Evolutionary conservation across 2,329 filamentous ascomycete genomes (phyloP).

Genomic region (Aspergillus pseudoviridinutans): DNA sequence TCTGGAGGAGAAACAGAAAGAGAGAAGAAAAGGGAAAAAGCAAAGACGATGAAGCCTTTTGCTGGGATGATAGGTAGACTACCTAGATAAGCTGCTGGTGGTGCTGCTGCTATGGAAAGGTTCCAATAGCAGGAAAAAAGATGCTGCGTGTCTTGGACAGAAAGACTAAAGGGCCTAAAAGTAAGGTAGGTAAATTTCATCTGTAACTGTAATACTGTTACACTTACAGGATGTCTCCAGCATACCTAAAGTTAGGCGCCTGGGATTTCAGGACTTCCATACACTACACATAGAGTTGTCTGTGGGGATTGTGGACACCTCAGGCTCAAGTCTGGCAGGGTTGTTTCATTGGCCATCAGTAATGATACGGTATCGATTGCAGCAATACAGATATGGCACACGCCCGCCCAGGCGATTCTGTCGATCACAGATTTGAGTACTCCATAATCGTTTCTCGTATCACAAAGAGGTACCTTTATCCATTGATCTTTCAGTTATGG

Average conservation of each 20-base stretch:
- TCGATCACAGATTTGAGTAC: slow-evolving; percentile 8
- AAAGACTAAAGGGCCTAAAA: not conserved
- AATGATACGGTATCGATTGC: not conserved
- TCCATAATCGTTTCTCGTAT: not conserved
- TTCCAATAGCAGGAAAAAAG: slow-evolving; percentile 17
- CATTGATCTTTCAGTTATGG: slow-evolving; percentile 9
- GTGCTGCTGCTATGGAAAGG: slow-evolving; percentile 1
- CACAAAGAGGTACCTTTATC: slow-evolving; percentile 14
- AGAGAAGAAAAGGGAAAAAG: slow-evolving; percentile 20
- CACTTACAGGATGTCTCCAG: not conserved
- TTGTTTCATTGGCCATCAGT: not conserved
- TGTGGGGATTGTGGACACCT: not conserved
- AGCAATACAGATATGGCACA: not conserved
- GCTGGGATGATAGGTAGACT: slow-evolving; percentile 14
- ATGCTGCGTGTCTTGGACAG: slow-evolving; percentile 18
- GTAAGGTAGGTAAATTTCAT: not conserved
- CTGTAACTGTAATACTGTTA: not conserved
- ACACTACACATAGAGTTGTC: not conserved
- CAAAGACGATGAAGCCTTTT: slow-evolving; percentile 17
- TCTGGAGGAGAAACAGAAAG: slow-evolving; percentile 9
- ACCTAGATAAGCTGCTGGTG: not conserved
- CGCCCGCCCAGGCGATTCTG: not conserved
- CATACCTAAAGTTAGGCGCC: not conserved
- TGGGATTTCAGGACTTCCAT: not conserved
- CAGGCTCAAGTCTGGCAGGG: not conserved